phyloP scores from a whole-genome alignment of 139 green algal species.

The Picochlorum sp. region DNA sequence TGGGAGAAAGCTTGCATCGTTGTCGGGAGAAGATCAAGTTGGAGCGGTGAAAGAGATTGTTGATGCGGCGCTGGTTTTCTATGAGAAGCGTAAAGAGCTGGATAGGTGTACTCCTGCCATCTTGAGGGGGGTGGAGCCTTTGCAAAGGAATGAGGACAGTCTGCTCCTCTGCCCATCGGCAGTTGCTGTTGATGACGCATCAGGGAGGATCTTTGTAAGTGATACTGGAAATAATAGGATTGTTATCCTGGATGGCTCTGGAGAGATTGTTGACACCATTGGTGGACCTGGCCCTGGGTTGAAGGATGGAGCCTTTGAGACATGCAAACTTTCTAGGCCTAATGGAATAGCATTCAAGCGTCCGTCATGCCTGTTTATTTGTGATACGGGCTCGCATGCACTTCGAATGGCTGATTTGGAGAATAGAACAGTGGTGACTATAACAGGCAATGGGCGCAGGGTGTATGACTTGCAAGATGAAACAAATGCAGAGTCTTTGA shows the following conservation, averaged over 20 bases:
- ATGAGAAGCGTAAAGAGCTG: slow-evolving; percentile 45
- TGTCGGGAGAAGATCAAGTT: slow-evolving; percentile 52
- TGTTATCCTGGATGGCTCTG: slow-evolving; percentile 38
- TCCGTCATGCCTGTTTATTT: slow-evolving; percentile 42
- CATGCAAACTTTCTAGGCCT: slow-evolving; percentile 46
- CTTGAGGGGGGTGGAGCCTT: slow-evolving; percentile 50
- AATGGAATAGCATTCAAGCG: slow-evolving; percentile 36
- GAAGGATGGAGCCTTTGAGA: slow-evolving; percentile 37
- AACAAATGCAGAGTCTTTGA: slow-evolving; percentile 40
- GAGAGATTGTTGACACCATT: slow-evolving; percentile 39
- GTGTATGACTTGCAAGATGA: slow-evolving; percentile 41
- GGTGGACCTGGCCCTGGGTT: slow-evolving; percentile 54
- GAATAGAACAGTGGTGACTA: slow-evolving; percentile 37
- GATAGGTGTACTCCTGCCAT: slow-evolving; percentile 38
- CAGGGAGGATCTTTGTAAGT: slow-evolving; percentile 55
- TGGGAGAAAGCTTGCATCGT: slow-evolving; percentile 37
- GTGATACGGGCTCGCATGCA: slow-evolving; percentile 68
- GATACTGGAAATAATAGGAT: slow-evolving; percentile 69
- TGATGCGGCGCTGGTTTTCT: slow-evolving; percentile 50
- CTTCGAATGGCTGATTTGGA: slow-evolving; percentile 29
- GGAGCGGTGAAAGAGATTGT: slow-evolving; percentile 65
- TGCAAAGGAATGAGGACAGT: slow-evolving; percentile 15
- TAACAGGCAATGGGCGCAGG: slow-evolving; percentile 49
- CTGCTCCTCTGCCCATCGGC: slow-evolving; percentile 66
- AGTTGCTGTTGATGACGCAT: slow-evolving; percentile 39